phyloP scores from a whole-genome alignment of 805 yeast genomes.

The Cyberlindnera galapagoensis region DNA sequence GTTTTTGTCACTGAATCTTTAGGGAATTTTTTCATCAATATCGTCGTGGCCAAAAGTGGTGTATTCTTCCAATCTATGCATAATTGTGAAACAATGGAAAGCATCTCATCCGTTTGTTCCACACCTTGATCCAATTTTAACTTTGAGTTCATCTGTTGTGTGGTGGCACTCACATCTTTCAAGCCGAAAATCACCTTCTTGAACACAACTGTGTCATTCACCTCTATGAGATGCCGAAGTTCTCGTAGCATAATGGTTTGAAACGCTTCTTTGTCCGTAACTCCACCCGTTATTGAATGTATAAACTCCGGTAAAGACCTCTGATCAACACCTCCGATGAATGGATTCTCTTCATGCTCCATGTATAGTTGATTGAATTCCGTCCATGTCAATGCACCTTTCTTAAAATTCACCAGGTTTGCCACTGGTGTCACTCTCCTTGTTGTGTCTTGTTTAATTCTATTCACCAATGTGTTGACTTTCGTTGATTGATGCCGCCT shows the following conservation, averaged over 20 bases:
- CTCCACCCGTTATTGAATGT: too few relatives aligned
- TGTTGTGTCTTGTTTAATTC: conserved; percentile 4
- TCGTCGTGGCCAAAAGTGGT: conserved; percentile 6
- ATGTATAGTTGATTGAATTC: too few relatives aligned
- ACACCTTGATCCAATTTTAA: conserved; percentile 1
- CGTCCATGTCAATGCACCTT: too few relatives aligned
- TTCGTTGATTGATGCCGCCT: conserved; percentile 4
- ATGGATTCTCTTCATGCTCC: too few relatives aligned
- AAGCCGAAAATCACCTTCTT: too few relatives aligned
- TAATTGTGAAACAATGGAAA: conserved; percentile 4
- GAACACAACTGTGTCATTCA: too few relatives aligned
- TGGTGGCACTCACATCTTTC: too few relatives aligned
- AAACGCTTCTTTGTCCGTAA: too few relatives aligned
- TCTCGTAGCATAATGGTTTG: too few relatives aligned
- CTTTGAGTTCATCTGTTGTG: conserved; percentile 3
- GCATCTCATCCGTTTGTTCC: conserved; percentile 4
- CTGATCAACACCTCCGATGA: too few relatives aligned
- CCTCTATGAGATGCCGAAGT: too few relatives aligned
- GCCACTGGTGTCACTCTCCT: conserved; percentile 3
- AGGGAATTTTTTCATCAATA: conserved; percentile 2
- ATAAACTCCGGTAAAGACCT: too few relatives aligned
- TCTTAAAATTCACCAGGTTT: conserved; percentile 1
- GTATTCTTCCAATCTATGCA: conserved; percentile 12
- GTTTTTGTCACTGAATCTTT: background rate
- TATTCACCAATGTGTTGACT: conserved; percentile 2